Evolutionary conservation across 2,329 filamentous ascomycete genomes (phyloP), one percentile per base, ranked within the genome.

Genomic region (Aspergillus phoenicis): DNA sequence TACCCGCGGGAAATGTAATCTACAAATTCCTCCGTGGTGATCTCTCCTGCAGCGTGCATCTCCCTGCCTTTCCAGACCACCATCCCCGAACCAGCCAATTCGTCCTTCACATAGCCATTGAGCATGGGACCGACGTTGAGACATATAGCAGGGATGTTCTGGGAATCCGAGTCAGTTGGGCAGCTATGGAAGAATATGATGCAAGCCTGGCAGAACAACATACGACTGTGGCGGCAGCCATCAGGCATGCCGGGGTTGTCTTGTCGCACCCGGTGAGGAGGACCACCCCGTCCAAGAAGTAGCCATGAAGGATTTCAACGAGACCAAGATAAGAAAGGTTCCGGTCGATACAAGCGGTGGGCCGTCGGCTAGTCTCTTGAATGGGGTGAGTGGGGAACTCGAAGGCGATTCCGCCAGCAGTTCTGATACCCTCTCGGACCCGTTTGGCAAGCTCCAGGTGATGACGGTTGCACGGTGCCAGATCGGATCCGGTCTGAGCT

Each of bases 91-190:
- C 82, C 82, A 11, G 80, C 77, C 30, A 76, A 68, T 33, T 79
- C 70, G 6, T 71, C 75, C 24, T 77, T 73, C 10, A 76, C 64
- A 63, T 81, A 81, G 4, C 82, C 82, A 62, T 84, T 83, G 22
- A 84, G 70, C 82, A 84, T 84, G 1, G 82, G 82, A 1, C 82
- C 82, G 24, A 84, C 81, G 56, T 84, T 84, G 56, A 84, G 74
- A 65, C 80, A 82, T 56, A 83, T 80, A 8, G 81, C 78, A 1
- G 82, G 82, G 17, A 83, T 81, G 62, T 83, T 82, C 77, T 79
- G 38, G 5, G n/a, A 24, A 11, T 24, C 52, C 26, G 33, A 10
- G 51, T 68, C 38, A 67, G 62, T 47, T 52, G 39, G 38, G 22
- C 5, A 24, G 49, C 24, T 3, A 24, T 13, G 5, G 7, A 49